These are phyloP conservation scores for Kalmusia sp. DNA, from an alignment of 2,329 filamentous ascomycete species.

Conservation along the genomic window DNA sequence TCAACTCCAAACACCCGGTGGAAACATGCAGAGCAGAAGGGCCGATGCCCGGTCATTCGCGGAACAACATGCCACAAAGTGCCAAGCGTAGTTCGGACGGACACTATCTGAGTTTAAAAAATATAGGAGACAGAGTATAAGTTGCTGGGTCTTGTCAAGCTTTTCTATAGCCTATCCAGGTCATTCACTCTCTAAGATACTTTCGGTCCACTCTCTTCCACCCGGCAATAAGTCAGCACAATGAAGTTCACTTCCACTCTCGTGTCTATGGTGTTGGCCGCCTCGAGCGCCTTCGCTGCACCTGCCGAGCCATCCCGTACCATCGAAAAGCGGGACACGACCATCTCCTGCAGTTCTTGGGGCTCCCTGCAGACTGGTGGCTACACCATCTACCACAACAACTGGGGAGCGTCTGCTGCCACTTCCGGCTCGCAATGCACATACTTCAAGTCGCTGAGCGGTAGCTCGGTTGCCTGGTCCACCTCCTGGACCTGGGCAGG, in stretches of 20 bases:
- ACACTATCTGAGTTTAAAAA: background rate
- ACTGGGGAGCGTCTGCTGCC: slow-evolving; percentile 52
- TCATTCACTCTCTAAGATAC: background rate
- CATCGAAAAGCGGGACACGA: slow-evolving; percentile 6
- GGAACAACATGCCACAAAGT: slow-evolving; percentile 3
- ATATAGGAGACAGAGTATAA: background rate
- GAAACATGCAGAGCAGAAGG: background rate
- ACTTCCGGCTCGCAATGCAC: slow-evolving; percentile 57
- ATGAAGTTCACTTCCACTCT: slow-evolving; percentile 3
- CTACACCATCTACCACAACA: slow-evolving; percentile 33
- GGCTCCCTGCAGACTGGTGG: slow-evolving; percentile 1
- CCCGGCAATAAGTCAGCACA: background rate
- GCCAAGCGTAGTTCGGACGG: background rate
- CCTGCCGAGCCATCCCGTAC: background rate
- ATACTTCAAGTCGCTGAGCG: slow-evolving; percentile 48
- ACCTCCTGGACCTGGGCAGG: slow-evolving; percentile 54
- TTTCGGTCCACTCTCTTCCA: background rate
- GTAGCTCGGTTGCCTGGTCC: slow-evolving; percentile 51
- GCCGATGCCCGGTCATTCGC: slow-evolving; percentile 5
- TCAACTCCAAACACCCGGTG: background rate
- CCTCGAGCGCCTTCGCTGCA: slow-evolving; percentile 5
- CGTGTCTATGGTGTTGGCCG: background rate
- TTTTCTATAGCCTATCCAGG: background rate
- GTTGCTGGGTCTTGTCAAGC: background rate
- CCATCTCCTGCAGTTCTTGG: slow-evolving; percentile 6